phyloP scores from a whole-genome alignment of 169 alveolate species.

The Babesia divergens region DNA sequence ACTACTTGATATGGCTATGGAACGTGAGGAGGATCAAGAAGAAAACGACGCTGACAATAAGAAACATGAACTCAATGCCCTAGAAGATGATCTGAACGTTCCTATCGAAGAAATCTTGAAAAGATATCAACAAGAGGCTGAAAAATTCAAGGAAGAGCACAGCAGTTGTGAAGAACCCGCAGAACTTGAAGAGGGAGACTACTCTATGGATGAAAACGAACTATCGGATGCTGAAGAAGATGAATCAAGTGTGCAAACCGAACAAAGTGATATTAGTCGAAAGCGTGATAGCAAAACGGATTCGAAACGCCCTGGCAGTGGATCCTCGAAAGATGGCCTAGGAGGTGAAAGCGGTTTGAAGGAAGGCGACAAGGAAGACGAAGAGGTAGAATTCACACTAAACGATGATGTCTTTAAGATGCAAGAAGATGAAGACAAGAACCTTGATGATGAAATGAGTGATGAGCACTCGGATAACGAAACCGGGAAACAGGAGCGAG shows the following conservation, averaged over 20 bases:
- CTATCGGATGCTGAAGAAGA: background rate
- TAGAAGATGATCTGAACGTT: conserved; percentile 42
- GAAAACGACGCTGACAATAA: background rate
- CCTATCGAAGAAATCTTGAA: conserved; percentile 50
- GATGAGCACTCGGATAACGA: conserved; percentile 33
- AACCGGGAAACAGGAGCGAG: conserved; percentile 21
- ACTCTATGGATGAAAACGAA: conserved; percentile 28
- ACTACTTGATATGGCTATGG: conserved; percentile 51
- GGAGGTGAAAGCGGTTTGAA: background rate
- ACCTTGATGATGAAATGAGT: conserved; percentile 52
- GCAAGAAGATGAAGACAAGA: conserved; percentile 55
- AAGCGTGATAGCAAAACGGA: background rate
- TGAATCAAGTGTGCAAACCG: conserved; percentile 13
- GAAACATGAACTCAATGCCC: conserved; percentile 24
- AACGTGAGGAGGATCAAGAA: conserved; percentile 30
- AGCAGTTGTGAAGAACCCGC: background rate
- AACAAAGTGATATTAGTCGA: no score
- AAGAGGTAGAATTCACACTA: conserved; percentile 41
- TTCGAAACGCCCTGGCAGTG: background rate
- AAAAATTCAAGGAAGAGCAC: background rate
- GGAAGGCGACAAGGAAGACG: background rate
- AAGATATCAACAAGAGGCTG: conserved; percentile 33
- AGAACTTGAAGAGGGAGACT: conserved; percentile 18
- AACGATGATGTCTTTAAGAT: conserved; percentile 13
- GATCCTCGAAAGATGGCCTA: background rate